Conservation (phyloP, 73 alveolate genomes). For the Urostyla sp. region DNA sequence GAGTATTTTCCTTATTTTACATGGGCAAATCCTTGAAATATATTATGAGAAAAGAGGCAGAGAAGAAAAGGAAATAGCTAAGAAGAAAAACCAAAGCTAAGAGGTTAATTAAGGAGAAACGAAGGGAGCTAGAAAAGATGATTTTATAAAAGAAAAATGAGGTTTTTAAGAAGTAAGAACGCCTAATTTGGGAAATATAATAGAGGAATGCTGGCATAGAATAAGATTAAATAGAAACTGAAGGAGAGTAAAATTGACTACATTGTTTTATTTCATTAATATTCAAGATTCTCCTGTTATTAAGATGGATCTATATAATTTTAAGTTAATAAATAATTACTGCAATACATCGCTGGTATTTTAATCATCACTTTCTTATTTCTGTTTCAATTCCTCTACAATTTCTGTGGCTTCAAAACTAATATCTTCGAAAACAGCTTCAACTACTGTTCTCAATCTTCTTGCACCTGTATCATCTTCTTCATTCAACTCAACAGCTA, state of each 20-base stretch:
- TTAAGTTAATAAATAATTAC: too few relatives aligned
- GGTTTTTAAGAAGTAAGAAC: conserved; percentile 14
- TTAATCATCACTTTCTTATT: too few relatives aligned
- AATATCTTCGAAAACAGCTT: conserved; percentile 73
- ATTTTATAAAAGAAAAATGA: conserved; percentile 12
- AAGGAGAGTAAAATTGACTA: too few relatives aligned
- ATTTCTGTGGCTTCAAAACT: conserved; percentile 72
- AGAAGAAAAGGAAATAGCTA: conserved; percentile 11
- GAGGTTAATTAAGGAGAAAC: conserved; percentile 23
- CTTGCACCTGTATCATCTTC: conserved; percentile 89
- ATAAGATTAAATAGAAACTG: too few relatives aligned
- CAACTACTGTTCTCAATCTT: conserved; percentile 76
- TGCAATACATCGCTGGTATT: too few relatives aligned
- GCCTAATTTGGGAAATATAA: conserved; percentile 4
- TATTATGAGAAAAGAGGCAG: conserved; percentile 20
- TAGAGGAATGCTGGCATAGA: too few relatives aligned
- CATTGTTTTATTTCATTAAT: too few relatives aligned
- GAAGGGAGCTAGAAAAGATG: conserved; percentile 20
- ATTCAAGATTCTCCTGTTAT: too few relatives aligned
- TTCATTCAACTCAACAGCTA: conserved; percentile 55
- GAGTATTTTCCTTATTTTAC: conserved; percentile 20
- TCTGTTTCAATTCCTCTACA: conserved; percentile 52
- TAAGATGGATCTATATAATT: too few relatives aligned
- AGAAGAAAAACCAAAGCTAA: conserved; percentile 19
- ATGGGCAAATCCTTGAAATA: conserved; percentile 21